Conservation (phyloP, 352 stramenopile genomes). For the Halophytophthora polymorphica region DNA sequence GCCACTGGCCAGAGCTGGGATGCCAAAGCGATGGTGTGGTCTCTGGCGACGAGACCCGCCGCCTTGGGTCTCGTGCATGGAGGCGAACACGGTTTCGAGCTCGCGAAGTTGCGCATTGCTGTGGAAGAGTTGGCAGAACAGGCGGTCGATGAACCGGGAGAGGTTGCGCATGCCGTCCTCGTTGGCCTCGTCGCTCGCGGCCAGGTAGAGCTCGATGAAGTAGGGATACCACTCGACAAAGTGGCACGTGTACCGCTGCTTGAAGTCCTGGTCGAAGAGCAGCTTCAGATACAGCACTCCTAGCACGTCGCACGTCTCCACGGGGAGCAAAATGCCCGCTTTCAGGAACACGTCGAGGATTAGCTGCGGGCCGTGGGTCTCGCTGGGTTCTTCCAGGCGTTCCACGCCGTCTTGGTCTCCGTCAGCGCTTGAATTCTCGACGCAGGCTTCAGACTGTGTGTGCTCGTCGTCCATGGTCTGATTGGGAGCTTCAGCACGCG, state of each 20-base stretch:
- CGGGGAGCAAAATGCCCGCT: constrained; percentile 59
- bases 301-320: constrained; percentile 73
- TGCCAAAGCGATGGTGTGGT: constrained; percentile 9
- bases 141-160: constrained; percentile 75
- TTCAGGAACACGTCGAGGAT: constrained; percentile 74
- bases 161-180: constrained; percentile 75
- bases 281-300: constrained; percentile 81
- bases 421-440: constrained; percentile 12
- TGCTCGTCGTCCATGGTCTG: constrained; percentile 2
- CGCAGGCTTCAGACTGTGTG: constrained; percentile 1
- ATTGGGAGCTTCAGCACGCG: too few species aligned
- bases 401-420: constrained; percentile 16
- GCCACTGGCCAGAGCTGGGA: constrained; percentile 6
- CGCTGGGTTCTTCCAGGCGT: constrained; percentile 3
- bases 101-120: constrained; percentile 71
- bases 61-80: constrained; percentile 14
- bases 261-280: constrained; percentile 78
- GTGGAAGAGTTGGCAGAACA: constrained; percentile 86
- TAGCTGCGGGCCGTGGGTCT: constrained; percentile 19
- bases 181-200: constrained; percentile 64
- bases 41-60: constrained; percentile 6
- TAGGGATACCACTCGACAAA: constrained; percentile 83
- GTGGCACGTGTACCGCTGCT: constrained; percentile 76
- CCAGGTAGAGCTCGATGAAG: constrained; percentile 71
- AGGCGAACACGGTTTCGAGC: constrained; percentile 49